These are phyloP conservation scores for Diospyros lotus DNA, from an alignment of 148 eudicot genomes.

Conservation along the genomic window DNA sequence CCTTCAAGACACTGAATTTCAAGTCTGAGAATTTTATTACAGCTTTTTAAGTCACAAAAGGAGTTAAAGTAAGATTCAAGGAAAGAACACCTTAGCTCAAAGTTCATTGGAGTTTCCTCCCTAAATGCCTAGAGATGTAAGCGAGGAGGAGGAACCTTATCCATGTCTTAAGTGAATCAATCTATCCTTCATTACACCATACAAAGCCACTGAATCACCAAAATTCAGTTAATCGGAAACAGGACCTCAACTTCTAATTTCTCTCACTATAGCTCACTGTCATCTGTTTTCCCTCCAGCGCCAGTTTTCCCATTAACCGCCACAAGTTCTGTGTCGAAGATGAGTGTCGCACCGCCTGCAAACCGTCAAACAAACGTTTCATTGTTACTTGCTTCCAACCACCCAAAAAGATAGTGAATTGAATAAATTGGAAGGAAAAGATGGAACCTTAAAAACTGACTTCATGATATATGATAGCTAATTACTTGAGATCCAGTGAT, in stretches of 20 bases:
- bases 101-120: not conserved
- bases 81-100: not conserved
- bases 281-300: constrained; percentile 27
- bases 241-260: not conserved
- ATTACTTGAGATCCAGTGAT: not conserved
- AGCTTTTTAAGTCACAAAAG: no score
- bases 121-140: not conserved
- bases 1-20: not conserved
- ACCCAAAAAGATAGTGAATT: not conserved
- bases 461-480: no score
- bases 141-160: not conserved
- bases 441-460: not conserved
- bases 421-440: not conserved
- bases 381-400: not conserved
- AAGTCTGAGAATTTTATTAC: not conserved
- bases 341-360: constrained; percentile 87
- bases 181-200: no score
- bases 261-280: constrained; percentile 43
- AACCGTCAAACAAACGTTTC: constrained; percentile 9
- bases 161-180: not conserved
- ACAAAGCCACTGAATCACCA: not conserved
- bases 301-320: constrained; percentile 60
- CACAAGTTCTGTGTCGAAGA: constrained; percentile 85
- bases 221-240: not conserved
- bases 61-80: not conserved